Base-by-base conservation (phyloP, 179 eudicot species). In the Heliamphora pulchella region DNA sequence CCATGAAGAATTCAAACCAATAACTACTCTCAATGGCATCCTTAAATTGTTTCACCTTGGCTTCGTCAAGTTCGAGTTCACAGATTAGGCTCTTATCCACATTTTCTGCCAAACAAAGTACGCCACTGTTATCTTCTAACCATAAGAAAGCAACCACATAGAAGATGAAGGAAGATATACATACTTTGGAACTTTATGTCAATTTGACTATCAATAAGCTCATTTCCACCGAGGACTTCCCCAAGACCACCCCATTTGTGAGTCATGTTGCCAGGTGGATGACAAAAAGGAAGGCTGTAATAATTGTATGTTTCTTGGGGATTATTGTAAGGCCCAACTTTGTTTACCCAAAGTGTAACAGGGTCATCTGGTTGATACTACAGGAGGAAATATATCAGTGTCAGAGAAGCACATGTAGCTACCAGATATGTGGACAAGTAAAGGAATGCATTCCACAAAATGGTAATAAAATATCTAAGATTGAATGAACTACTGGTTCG, bases 181-280 rank as follows among this genome's bases (percentile, higher is more conserved):
- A 54, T 88, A 95, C 73, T 94, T 79, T 75, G 85, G 83, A 89
- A 92, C 75, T 88, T 94, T n/a, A 92, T 83, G 69, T 87, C 90
- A 61, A 92, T 81, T 80, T 89, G 91, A 88, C 97, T 91, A 81
- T 92, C 97, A 82, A 94, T 94, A 50, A 94, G 92, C 80, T 94
- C 97, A 86, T 94, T 94, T 81, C 98, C 97, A 68, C 96, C 95
- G 57, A 94, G 85, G 79, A 91, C 97, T 84, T 92, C 97, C 55
- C 97, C 98, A 82, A 92, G 92, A 72, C 98, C 97, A 80, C 98
- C 98, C 95, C 97, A 94, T 80, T 88, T 92, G 85, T 91, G 98
- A 79, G 89, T 89, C 69, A 90, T 81, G 80, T 87, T 77, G 8
- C 89, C 91, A 82, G 88, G 51, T 80, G 88, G 85, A 78, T 80